phyloP scores from a whole-genome alignment of 768 basidiomycete genomes.

The Naganishia antarctica region DNA sequence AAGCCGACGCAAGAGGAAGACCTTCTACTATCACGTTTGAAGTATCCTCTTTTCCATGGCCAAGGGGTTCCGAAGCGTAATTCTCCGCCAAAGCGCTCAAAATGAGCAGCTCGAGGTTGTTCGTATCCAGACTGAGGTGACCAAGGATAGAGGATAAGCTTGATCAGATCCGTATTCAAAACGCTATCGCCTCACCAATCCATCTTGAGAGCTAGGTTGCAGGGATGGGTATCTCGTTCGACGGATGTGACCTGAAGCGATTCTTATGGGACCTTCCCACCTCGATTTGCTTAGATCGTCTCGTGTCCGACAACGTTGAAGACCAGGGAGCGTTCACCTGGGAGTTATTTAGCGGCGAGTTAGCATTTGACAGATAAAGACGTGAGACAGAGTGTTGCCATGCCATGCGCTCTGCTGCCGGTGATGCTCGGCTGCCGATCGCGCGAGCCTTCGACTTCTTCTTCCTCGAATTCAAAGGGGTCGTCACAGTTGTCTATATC shows the following conservation, averaged over 20 bases:
- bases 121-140: slow-evolving; percentile 38
- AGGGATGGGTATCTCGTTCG: not conserved
- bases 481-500: no score
- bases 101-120: slow-evolving; percentile 42
- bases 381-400: no score
- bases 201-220: not conserved
- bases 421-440: no score
- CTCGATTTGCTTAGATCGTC: no score
- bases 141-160: not conserved
- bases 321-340: no score
- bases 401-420: no score
- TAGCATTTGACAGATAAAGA: no score
- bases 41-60: not conserved
- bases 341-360: no score
- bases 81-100: slow-evolving; percentile 39
- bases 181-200: not conserved
- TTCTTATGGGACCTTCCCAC: not conserved
- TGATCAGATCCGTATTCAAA: not conserved
- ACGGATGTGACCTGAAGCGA: not conserved
- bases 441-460: no score
- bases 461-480: no score
- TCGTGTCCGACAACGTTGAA: no score
- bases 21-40: slow-evolving; percentile 4
- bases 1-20: not conserved
- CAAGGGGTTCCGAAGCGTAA: slow-evolving; percentile 20